Evolutionary conservation across 495 filamentous ascomycete species (phyloP).

Genomic region (Neurospora tetraspora): DNA sequence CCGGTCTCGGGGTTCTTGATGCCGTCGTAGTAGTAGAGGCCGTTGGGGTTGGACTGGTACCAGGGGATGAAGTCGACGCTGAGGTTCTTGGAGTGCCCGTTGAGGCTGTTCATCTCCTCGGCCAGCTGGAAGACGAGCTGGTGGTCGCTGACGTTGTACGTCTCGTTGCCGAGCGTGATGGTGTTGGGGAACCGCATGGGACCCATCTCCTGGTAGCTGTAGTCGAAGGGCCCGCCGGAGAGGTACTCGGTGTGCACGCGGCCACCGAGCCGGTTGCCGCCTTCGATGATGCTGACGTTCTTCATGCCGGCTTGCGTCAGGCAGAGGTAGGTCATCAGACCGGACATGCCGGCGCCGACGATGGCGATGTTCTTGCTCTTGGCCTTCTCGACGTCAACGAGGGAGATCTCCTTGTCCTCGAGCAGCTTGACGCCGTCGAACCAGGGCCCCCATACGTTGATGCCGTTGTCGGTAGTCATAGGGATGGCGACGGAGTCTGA

Average conservation of each 20-base stretch:
- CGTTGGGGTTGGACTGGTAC: slow-evolving; percentile 45
- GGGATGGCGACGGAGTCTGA: slow-evolving; percentile 15
- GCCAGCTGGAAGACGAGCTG: slow-evolving; percentile 56
- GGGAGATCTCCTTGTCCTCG: slow-evolving; percentile 40
- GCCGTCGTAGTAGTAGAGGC: slow-evolving; percentile 40
- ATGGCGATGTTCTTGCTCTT: slow-evolving; percentile 52
- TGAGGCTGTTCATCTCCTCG: slow-evolving; percentile 46
- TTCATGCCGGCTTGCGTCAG: slow-evolving; percentile 29
- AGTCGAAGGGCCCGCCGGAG: slow-evolving; percentile 48
- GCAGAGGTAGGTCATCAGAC: slow-evolving; percentile 45
- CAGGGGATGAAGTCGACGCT: slow-evolving; percentile 58
- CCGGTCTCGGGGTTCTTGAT: slow-evolving; percentile 34
- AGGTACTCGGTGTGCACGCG: slow-evolving; percentile 56
- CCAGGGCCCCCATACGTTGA: slow-evolving; percentile 56
- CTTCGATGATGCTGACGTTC: slow-evolving; percentile 32
- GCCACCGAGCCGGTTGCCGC: slow-evolving; percentile 31
- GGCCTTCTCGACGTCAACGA: slow-evolving; percentile 41
- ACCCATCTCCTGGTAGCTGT: slow-evolving; percentile 69
- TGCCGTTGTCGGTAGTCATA: slow-evolving; percentile 38
- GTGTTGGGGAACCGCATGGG: slow-evolving; percentile 57
- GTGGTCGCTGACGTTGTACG: slow-evolving; percentile 46
- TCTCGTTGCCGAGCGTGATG: slow-evolving; percentile 42
- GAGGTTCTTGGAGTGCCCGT: slow-evolving; percentile 38
- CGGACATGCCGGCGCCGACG: slow-evolving; percentile 59
- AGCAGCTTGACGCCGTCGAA: slow-evolving; percentile 59